Percentiles rank a stretch among this genome's conserved stretches.
Evolutionary conservation across 1,284 basidiomycete genomes (phyloP).

Genomic region (Volvariella surrecta): DNA sequence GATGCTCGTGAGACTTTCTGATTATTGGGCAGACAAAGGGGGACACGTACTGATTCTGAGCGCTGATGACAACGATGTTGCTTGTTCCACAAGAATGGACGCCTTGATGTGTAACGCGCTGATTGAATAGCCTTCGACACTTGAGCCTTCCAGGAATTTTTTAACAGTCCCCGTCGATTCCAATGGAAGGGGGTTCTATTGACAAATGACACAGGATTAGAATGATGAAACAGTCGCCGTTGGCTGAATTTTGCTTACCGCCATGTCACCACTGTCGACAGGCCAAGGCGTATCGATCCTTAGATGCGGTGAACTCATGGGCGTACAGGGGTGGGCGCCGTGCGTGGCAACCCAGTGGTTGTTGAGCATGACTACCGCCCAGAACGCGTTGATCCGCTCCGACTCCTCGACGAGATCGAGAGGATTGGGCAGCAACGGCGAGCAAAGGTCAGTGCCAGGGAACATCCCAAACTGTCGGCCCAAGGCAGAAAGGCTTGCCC

Average conservation of each 20-base stretch:
- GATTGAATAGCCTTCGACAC: constrained; percentile 46
- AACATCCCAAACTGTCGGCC: constrained; percentile 1
- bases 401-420: constrained; percentile 30
- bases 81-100: constrained; percentile 60
- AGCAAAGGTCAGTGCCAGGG: constrained; percentile 1
- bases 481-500: background rate
- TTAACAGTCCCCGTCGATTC: background rate
- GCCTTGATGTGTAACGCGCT: constrained; percentile 63
- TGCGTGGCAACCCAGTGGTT: constrained; percentile 18
- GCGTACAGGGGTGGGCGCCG: constrained; percentile 8
- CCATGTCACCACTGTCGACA: background rate
- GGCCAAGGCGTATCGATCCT: constrained; percentile 1
- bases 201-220: no score
- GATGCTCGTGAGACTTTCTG: background rate
- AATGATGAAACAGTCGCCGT: background rate
- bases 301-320: background rate
- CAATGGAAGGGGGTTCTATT: background rate
- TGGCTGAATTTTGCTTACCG: background rate
- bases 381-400: constrained; percentile 39
- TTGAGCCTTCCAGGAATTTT: constrained; percentile 1
- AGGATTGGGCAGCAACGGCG: constrained; percentile 12
- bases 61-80: constrained; percentile 19
- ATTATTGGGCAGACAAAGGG: background rate
- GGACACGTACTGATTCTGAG: background rate
- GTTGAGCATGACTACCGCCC: constrained; percentile 34